Percentiles rank a stretch among this genome's conserved stretches.
Conservation (phyloP, 345 rosid species). For the Pistacia integerrima region DNA sequence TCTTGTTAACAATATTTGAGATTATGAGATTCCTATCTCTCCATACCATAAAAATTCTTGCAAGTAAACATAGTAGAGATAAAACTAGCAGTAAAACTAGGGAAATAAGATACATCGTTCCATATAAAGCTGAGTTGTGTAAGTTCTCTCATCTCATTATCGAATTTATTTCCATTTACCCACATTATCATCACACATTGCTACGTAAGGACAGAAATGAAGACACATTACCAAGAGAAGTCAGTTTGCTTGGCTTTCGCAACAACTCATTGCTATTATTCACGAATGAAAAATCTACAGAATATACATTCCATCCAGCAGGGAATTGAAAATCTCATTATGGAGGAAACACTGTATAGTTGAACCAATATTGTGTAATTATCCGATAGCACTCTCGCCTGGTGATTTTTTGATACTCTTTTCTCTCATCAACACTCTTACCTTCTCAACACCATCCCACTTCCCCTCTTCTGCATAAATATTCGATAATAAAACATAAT, state of each 20-base stretch:
- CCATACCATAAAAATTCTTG: not conserved
- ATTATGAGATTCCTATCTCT: not conserved
- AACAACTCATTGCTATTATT: not conserved
- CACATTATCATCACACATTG: too few relatives aligned
- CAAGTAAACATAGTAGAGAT: not conserved
- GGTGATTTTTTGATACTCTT: conserved; percentile 44
- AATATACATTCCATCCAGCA: not conserved
- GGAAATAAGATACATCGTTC: not conserved
- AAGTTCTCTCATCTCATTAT: not conserved
- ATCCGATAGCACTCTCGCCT: conserved; percentile 43
- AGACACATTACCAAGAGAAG: not conserved
- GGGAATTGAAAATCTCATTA: not conserved
- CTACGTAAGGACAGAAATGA: not conserved
- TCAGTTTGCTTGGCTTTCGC: not conserved
- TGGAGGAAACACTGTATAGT: not conserved
- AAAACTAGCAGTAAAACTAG: not conserved
- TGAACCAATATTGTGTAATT: not conserved
- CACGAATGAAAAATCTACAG: not conserved
- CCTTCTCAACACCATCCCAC: conserved; percentile 67
- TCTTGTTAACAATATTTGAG: not conserved
- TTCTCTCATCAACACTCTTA: conserved; percentile 55
- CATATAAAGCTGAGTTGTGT: not conserved
- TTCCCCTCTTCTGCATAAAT: conserved; percentile 68
- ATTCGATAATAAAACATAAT: conserved; percentile 67
- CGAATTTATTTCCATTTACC: too few relatives aligned